These are phyloP conservation scores for Dothistroma septosporum DNA, from an alignment of 2,329 filamentous ascomycete species.

Conservation along the genomic window DNA sequence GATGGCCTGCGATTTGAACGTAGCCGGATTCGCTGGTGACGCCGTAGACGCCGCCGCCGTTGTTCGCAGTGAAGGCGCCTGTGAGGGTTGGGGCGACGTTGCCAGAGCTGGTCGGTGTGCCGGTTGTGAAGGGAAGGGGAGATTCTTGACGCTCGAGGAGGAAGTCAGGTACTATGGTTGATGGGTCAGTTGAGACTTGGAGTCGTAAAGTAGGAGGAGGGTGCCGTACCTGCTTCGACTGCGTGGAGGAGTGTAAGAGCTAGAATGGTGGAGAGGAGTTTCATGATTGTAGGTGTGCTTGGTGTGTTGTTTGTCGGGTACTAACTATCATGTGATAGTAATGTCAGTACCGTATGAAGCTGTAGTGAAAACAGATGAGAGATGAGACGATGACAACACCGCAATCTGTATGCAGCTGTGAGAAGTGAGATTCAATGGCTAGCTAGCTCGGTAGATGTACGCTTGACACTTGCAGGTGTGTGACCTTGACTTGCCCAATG, in stretches of 20 bases:
- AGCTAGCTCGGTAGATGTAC: neutral
- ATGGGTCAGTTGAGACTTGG: too few species aligned
- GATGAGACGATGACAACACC: neutral
- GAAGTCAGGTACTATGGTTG: too few species aligned
- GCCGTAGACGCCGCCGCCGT: constrained; percentile 16
- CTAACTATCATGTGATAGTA: neutral
- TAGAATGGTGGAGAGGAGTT: constrained; percentile 11
- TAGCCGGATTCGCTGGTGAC: constrained; percentile 16
- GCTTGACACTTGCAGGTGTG: neutral
- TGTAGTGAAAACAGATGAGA: neutral
- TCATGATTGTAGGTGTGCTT: constrained; percentile 8
- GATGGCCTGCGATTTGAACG: constrained; percentile 20
- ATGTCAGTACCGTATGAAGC: neutral
- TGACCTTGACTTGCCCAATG: neutral
- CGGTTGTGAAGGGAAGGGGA: constrained; percentile 1
- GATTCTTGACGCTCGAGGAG: neutral
- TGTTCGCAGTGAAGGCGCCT: constrained; percentile 16
- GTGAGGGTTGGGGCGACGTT: constrained; percentile 2
- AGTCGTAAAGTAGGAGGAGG: too few species aligned
- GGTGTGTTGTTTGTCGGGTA: constrained; percentile 4
- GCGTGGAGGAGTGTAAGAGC: constrained; percentile 4
- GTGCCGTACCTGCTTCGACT: constrained; percentile 11
- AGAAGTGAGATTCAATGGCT: neutral
- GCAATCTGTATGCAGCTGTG: neutral
- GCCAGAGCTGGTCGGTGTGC: neutral